Evolutionary conservation across 2,329 filamentous ascomycete genomes (phyloP).

Genomic region (Parasarocladium wereldwijsianum): DNA sequence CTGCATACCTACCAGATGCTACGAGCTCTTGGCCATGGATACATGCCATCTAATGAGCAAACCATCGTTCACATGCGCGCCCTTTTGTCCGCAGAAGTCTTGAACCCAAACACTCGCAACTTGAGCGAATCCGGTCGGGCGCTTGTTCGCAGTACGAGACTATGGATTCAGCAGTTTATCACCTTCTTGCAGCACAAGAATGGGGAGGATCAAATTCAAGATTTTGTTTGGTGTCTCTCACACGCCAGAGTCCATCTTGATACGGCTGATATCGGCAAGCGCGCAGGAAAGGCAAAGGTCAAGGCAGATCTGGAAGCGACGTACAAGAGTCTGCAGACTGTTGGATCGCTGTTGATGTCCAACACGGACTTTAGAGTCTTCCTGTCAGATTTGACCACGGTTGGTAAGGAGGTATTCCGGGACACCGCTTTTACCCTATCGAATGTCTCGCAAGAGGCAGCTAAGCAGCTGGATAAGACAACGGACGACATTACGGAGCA

Average conservation of each 20-base stretch:
- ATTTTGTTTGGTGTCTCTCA: slow-evolving; percentile 74
- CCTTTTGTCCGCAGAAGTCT: slow-evolving; percentile 59
- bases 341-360: slow-evolving; percentile 71
- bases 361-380: slow-evolving; percentile 87
- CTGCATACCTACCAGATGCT: slow-evolving; percentile 89
- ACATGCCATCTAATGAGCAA: slow-evolving; percentile 86
- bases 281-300: slow-evolving; percentile 15
- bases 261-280: slow-evolving; percentile 13
- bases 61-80: slow-evolving; percentile 64
- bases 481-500: slow-evolving; percentile 30
- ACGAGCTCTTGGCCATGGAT: slow-evolving; percentile 66
- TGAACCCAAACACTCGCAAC: slow-evolving; percentile 55
- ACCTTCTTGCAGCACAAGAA: slow-evolving; percentile 77
- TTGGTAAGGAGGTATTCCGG: slow-evolving; percentile 72
- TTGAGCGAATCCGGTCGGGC: slow-evolving; percentile 66
- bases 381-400: slow-evolving; percentile 61
- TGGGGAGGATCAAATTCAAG: slow-evolving; percentile 69
- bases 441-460: slow-evolving; percentile 58
- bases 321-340: slow-evolving; percentile 68
- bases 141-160: slow-evolving; percentile 55
- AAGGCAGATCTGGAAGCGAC: slow-evolving; percentile 25
- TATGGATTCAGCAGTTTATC: slow-evolving; percentile 68
- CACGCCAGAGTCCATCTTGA: slow-evolving; percentile 47
- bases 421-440: slow-evolving; percentile 75
- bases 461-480: slow-evolving; percentile 57